Evolutionary conservation across 2,329 filamentous ascomycete genomes (phyloP), one percentile per base, ranked within the genome.

Genomic region (Phialocephala subalpina): DNA sequence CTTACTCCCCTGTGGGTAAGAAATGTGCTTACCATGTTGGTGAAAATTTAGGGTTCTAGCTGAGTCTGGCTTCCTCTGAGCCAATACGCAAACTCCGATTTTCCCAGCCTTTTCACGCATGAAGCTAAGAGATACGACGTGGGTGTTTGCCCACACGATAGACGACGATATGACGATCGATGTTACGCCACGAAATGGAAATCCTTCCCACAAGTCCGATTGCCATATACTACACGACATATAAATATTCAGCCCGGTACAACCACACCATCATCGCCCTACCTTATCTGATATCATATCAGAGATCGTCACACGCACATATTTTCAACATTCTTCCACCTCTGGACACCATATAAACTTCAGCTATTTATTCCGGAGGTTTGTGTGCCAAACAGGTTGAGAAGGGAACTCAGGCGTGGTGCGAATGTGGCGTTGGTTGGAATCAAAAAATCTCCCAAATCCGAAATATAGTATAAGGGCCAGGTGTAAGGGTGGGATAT

Each of bases 11-110:
- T 33, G 47, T 62, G 53, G 52, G 40, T 18, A 68, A 69, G 69
- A 72, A 67, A 71, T 60, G 68, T 73, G 65, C 70, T 75, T 72
- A 70, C 73, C 60, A 69, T 63, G 33, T 71, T 70, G 64, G 69
- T 69, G 63, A 36, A 60, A 69, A 66, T 72, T 73, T 76, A 88
- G 86, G 80, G 86, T 88, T 65, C 77, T 88, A 73, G 86, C 86
- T 73, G 86, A 88, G 77, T 88, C 86, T 69, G 86, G 86, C 72
- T 88, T 88, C 78, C 82, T 88, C 69, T 88, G 67, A 75, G 58
- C 38, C 64, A 63, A 53, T 53, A 52, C 49, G 18, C 22, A 53
- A 18, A n/a, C 49, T 53, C 45, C 45, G n/a, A 53, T 53, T 29
- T 25, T 25, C 45, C 18, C 20, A 20, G 58, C 53, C 14, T 56